Conservation (phyloP, 1,284 basidiomycete species). For the Fistulina hepatica region DNA sequence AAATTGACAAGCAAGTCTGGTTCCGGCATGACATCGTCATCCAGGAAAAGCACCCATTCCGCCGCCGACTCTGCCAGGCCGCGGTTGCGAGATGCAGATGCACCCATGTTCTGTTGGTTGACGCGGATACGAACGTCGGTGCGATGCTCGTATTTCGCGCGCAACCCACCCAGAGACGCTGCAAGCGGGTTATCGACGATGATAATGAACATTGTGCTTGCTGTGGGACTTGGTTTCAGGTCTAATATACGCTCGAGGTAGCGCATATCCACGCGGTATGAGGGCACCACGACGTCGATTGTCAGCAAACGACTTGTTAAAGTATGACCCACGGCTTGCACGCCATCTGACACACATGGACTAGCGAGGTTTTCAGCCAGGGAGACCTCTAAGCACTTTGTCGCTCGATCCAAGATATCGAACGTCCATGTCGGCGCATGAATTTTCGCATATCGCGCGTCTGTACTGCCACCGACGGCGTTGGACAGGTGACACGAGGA, state of each 20-base stretch:
- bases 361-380: conserved; percentile 10
- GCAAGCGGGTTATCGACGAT: conserved; percentile 46
- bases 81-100: conserved; percentile 38
- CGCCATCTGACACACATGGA: conserved; percentile 12
- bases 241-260: conserved; percentile 35
- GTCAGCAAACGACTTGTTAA: too few relatives aligned
- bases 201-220: conserved; percentile 42
- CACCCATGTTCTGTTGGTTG: conserved; percentile 34
- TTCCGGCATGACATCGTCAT: conserved; percentile 44
- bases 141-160: conserved; percentile 26
- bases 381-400: conserved; percentile 28
- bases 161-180: conserved; percentile 24
- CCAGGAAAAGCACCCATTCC: conserved; percentile 42
- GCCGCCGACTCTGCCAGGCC: conserved; percentile 38
- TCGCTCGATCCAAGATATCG: conserved; percentile 30
- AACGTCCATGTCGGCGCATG: conserved; percentile 40
- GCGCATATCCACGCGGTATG: conserved; percentile 38
- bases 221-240: conserved; percentile 31
- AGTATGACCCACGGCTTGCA: conserved; percentile 24
- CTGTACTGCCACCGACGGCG: conserved; percentile 32
- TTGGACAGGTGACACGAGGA: conserved; percentile 29
- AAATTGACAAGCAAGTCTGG: conserved; percentile 33
- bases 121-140: conserved; percentile 38
- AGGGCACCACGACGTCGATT: conserved; percentile 45
- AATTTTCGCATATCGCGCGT: conserved; percentile 38